These are phyloP conservation scores for Xylaria acuta DNA, from an alignment of 495 filamentous ascomycete species.

Conservation along the genomic window DNA sequence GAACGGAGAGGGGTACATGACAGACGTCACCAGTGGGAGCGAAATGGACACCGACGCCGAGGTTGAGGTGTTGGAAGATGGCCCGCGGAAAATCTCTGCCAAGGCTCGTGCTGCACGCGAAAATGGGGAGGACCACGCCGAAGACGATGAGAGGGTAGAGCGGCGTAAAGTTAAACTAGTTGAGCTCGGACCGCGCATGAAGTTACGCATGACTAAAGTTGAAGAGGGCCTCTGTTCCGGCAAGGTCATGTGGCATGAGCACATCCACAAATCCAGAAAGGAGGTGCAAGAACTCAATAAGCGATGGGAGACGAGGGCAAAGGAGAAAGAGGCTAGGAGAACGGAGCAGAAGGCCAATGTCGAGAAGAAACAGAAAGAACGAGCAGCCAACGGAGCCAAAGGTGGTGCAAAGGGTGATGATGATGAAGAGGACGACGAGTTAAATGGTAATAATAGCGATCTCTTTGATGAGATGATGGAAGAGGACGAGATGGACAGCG, in stretches of 20 bases:
- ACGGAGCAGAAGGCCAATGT: constrained; percentile 85
- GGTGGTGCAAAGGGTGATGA: constrained; percentile 63
- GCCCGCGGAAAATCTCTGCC: constrained; percentile 71
- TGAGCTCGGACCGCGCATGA: constrained; percentile 90
- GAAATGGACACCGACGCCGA: constrained; percentile 95
- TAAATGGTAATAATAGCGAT: constrained; percentile 58
- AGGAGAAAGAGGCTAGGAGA: constrained; percentile 82
- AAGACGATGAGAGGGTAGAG: constrained; percentile 58
- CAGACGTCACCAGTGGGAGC: constrained; percentile 78
- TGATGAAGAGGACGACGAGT: constrained; percentile 65
- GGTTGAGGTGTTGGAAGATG: constrained; percentile 83
- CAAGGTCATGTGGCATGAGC: constrained; percentile 97
- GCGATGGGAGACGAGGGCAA: constrained; percentile 76
- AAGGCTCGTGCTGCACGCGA: constrained; percentile 57
- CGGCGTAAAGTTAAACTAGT: constrained; percentile 89
- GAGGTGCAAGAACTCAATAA: constrained; percentile 79
- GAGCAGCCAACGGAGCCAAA: constrained; percentile 50
- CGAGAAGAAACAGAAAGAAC: constrained; percentile 74
- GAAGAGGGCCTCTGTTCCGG: constrained; percentile 93
- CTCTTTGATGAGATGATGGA: constrained; percentile 62
- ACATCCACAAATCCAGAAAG: constrained; percentile 77
- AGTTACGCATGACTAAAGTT: constrained; percentile 88
- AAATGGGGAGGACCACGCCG: constrained; percentile 39
- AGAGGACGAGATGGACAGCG: constrained; percentile 60
- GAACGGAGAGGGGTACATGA: constrained; percentile 79